Base-by-base conservation (phyloP, 768 basidiomycete genomes). In the Pisolithus orientalis region DNA sequence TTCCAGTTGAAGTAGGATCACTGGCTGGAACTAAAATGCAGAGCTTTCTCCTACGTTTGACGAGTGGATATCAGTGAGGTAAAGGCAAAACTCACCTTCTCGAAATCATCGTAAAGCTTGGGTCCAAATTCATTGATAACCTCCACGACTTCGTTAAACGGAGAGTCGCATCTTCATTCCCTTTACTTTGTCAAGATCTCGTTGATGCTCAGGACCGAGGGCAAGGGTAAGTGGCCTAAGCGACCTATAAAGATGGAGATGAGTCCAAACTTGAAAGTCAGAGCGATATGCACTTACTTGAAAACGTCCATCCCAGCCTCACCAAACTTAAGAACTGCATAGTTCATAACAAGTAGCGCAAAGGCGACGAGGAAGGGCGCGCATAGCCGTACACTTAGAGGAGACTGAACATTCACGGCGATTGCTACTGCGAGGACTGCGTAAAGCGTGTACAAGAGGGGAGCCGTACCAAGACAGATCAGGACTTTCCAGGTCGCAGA, bases 281-380 rank as follows among this genome's bases (percentile, higher is more conserved):
- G n/a, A 48, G 42, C 46, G 48, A 11, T 14, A 21, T 28, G 14
- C 13, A 4, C 87, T 59, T 61, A 94, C 94, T 97, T 97, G 49
- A 94, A 76, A 28, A 98, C 93, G 62, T 98, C 95, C 83, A 96
- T 86, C 25, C 94, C 95, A 34, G 94, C 95, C 66, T 98, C 95
- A 40, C 95, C 95, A 62, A 98, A 98, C 68, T 96, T 95, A 48
- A 98, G 79, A 6, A 95, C 91, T 6, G 92, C 90, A 62, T 87
- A 90, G 51, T 90, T 94, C 75, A 95, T 86, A 66, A 90, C 81
- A 14, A 95, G 95, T 28, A 97, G 68, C 2, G 82, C 74, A 21
- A 79, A 72, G 52, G 89, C 72, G 51, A 93, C 83, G 8, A 89
- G 62, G 60, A 94, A 77, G 0, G 95, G 95, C 4, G 91, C 87